A percentile compares a stretch with the other conserved stretches of the same genome.
These are phyloP conservation scores for Typha latifolia DNA, from an alignment of 176 grass and related monocot species.

Conservation along the genomic window DNA sequence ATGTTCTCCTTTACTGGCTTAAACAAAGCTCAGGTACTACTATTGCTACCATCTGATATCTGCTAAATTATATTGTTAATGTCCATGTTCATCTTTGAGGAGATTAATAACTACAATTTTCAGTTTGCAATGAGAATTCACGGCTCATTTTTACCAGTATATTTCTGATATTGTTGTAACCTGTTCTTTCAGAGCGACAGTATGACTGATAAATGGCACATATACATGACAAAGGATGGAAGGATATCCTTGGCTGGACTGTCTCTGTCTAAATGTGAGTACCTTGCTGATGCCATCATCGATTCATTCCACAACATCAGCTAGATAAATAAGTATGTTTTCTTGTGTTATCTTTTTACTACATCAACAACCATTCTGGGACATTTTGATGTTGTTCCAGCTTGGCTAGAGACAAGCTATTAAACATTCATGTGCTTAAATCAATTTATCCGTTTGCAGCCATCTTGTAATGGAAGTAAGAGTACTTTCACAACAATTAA, in stretches of 20 bases:
- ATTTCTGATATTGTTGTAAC: background rate
- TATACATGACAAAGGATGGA: conserved; percentile 98
- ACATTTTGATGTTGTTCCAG: conserved; percentile 40
- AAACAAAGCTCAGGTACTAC: conserved; percentile 64
- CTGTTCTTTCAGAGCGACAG: conserved; percentile 49
- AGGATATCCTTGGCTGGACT: conserved; percentile 83
- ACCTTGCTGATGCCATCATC: conserved; percentile 82
- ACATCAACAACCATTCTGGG: conserved; percentile 16
- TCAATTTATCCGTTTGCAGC: background rate
- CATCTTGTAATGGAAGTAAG: too few species aligned
- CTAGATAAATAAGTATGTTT: conserved; percentile 23
- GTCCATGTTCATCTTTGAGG: background rate
- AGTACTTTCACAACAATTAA: too few species aligned
- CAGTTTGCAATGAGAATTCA: background rate
- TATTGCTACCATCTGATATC: background rate
- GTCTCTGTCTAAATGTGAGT: conserved; percentile 71
- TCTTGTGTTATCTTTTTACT: background rate
- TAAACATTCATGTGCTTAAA: background rate
- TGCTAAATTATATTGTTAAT: background rate
- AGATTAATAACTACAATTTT: background rate
- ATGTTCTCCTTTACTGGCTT: conserved; percentile 97
- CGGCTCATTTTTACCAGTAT: background rate
- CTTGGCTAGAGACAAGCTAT: conserved; percentile 15
- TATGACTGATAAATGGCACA: conserved; percentile 85
- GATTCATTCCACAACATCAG: conserved; percentile 87